Conservation (phyloP, 768 basidiomycete species). For the Mycena alexandri region DNA sequence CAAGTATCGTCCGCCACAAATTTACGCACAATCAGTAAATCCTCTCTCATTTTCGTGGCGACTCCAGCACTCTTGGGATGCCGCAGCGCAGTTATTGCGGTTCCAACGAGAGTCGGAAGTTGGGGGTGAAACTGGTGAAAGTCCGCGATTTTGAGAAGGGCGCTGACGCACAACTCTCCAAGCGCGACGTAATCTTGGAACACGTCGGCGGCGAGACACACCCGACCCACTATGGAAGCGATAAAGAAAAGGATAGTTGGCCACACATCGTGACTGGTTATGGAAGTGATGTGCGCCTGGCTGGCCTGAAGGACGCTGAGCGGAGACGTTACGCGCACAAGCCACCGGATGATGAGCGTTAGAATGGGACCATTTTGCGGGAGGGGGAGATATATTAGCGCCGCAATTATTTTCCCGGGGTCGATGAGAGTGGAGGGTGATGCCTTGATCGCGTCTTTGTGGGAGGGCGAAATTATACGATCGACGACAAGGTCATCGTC, state of each 20-base stretch:
- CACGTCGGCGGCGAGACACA: constrained; percentile 8
- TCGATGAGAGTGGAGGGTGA: background rate
- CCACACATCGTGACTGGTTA: constrained; percentile 21
- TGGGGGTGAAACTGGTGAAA: constrained; percentile 33
- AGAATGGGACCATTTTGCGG: constrained; percentile 16
- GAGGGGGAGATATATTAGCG: constrained; percentile 15
- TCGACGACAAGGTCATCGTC: constrained; percentile 20
- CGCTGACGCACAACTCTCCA: constrained; percentile 18
- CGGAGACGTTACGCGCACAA: constrained; percentile 29
- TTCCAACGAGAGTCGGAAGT: constrained; percentile 21
- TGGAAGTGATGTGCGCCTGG: constrained; percentile 13
- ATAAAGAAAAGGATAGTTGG: constrained; percentile 33
- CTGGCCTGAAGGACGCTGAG: constrained; percentile 17
- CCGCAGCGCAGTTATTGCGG: constrained; percentile 6
- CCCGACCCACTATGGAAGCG: constrained; percentile 13
- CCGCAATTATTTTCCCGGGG: constrained; percentile 24
- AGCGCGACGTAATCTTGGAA: constrained; percentile 15
- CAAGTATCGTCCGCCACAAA: constrained; percentile 32
- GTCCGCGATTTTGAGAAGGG: constrained; percentile 28
- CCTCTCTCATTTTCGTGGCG: background rate
- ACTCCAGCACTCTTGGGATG: background rate
- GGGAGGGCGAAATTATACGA: background rate
- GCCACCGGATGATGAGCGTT: constrained; percentile 31
- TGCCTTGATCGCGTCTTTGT: background rate
- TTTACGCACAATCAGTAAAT: constrained; percentile 10